Percentiles rank a stretch among this genome's conserved stretches.
These are phyloP conservation scores for Torulaspora indica DNA, from an alignment of 805 yeast genomes.

Conservation along the genomic window DNA sequence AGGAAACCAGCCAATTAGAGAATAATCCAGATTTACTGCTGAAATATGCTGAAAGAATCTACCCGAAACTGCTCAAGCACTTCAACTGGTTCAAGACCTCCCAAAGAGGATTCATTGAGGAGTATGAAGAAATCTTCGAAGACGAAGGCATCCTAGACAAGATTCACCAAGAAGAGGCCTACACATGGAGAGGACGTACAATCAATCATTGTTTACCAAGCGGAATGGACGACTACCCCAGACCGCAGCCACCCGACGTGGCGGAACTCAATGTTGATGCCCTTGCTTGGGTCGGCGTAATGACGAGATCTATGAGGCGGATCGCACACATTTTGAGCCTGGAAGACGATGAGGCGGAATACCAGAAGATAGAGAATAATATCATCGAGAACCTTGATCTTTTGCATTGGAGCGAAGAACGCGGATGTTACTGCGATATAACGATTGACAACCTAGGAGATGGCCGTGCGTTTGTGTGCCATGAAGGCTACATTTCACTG, in stretches of 20 bases:
- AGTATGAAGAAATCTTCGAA: slow-evolving; percentile 47
- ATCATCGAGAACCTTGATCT: slow-evolving; percentile 62
- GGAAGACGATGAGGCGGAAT: slow-evolving; percentile 54
- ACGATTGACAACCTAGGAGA: slow-evolving; percentile 67
- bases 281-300: slow-evolving; percentile 87
- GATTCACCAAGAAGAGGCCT: slow-evolving; percentile 55
- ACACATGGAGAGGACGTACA: slow-evolving; percentile 93
- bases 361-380: slow-evolving; percentile 47
- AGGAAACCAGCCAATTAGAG: slow-evolving; percentile 50
- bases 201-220: slow-evolving; percentile 80
- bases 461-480: slow-evolving; percentile 60
- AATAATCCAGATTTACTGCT: slow-evolving; percentile 55
- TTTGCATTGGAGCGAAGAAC: slow-evolving; percentile 73
- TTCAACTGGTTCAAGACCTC: slow-evolving; percentile 80
- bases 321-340: slow-evolving; percentile 62
- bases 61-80: slow-evolving; percentile 71
- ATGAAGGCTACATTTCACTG: slow-evolving; percentile 79
- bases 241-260: slow-evolving; percentile 72
- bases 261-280: slow-evolving; percentile 91
- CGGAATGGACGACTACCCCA: slow-evolving; percentile 94
- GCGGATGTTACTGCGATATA: slow-evolving; percentile 73
- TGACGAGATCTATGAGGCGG: slow-evolving; percentile 75
- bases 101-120: slow-evolving; percentile 69
- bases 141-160: slow-evolving; percentile 34
- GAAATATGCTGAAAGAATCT: slow-evolving; percentile 57